These are phyloP conservation scores for Furcasterigmium sp. DNA, from an alignment of 2,329 filamentous ascomycete species.

Conservation along the genomic window DNA sequence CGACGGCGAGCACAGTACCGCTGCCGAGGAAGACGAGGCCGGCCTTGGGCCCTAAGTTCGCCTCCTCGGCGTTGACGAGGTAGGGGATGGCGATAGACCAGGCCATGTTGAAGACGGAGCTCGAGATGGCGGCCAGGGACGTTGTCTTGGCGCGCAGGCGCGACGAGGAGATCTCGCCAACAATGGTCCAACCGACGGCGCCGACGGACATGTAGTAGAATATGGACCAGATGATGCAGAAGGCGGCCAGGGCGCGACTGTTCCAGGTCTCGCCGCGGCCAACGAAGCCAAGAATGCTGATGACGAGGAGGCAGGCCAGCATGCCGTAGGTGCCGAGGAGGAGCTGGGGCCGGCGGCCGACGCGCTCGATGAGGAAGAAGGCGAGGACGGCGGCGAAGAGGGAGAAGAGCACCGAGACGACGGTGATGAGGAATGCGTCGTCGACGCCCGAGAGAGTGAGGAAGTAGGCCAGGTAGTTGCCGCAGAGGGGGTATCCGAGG, in stretches of 20 bases:
- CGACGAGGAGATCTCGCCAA: constrained; percentile 1
- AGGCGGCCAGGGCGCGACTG: constrained; percentile 67
- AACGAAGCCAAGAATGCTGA: background rate
- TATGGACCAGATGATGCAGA: constrained; percentile 59
- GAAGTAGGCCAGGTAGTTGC: constrained; percentile 5
- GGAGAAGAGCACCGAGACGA: background rate
- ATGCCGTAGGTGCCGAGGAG: background rate
- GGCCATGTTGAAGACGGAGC: constrained; percentile 12
- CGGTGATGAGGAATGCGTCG: background rate
- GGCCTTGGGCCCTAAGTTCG: constrained; percentile 30
- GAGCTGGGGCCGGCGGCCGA: background rate
- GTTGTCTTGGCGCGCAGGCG: constrained; percentile 11
- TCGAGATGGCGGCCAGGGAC: constrained; percentile 28
- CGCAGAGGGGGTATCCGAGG: constrained; percentile 1
- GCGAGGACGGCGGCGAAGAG: constrained; percentile 5
- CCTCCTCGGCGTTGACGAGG: constrained; percentile 15
- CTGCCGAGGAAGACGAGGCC: constrained; percentile 31
- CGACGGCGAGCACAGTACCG: background rate
- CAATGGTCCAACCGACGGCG: background rate
- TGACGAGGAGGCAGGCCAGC: background rate
- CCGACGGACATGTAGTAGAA: background rate
- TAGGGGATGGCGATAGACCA: constrained; percentile 14
- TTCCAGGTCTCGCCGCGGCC: constrained; percentile 49
- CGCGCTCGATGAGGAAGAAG: background rate
- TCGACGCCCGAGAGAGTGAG: background rate